Base-by-base conservation (phyloP, 2,329 filamentous ascomycete genomes). In the Alternaria infectoria region DNA sequence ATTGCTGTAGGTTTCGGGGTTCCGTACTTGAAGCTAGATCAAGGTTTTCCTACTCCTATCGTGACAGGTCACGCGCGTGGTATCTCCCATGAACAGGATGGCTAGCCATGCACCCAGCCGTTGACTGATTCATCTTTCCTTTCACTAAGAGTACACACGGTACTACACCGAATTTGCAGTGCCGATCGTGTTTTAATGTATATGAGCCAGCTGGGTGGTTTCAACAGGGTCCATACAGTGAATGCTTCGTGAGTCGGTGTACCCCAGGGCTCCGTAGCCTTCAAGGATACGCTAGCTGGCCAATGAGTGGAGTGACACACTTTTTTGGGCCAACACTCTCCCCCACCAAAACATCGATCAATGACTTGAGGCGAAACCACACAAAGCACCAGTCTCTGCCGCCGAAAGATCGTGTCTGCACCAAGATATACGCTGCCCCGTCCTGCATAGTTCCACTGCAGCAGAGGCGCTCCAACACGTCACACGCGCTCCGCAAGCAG, bases 321-420 rank as follows among this genome's bases (percentile, higher is more conserved):
- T 36, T 36, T 40, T 40, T 40, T 40, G 15, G 36, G 36, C 36
- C 36, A 17, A 40, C 36, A 40, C 36, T 17, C 36, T 17, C 36
- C 66, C 63, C 66, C 66, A 59, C 66, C 66, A 68, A 68, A 68
- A 68, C 63, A 63, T 59, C 54, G 54, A 13, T 46, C 54, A 62
- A 57, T 58, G 55, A 62, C 65, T 62, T 52, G 32, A 64, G 52
- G 64, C 64, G 62, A 32, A 50, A 36, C 54, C 49, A 62, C 60
- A 44, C 60, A 49, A 45, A 47, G 50, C 32, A 51, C 30, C 46
- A 17, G 47, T 52, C 36, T 30, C 54, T 58, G 59, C 54, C 54
- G 62, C 57, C 56, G 57, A n/a, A 57, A 28, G 49, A 46, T 54
- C 19, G 47, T 40, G 36, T 25, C 50, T 45, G 54, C 21, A 36